Evolutionary conservation across 371 early-diverging fungal genomes (phyloP).

Genomic region (Mucor plumbeus): DNA sequence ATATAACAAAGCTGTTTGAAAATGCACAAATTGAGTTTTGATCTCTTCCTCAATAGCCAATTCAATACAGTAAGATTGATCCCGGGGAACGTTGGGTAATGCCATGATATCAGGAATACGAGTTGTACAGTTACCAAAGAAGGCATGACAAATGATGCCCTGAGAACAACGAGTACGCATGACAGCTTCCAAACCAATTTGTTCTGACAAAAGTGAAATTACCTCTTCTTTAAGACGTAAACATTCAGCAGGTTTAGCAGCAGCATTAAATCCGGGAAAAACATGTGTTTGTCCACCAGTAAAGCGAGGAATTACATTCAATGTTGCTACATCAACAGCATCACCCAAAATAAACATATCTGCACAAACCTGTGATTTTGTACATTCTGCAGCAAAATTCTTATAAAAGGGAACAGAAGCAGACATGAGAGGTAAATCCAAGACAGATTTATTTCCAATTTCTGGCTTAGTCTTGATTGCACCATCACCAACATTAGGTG

Average conservation of each 20-base stretch:
- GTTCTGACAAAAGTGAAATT: slow-evolving; percentile 78
- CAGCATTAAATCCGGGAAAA: slow-evolving; percentile 94
- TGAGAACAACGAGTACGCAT: slow-evolving; percentile 94
- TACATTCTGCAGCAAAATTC: slow-evolving; percentile 90
- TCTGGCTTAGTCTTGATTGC: slow-evolving; percentile 86
- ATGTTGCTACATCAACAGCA: slow-evolving; percentile 93
- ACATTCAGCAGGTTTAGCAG: slow-evolving; percentile 62
- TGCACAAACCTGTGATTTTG: slow-evolving; percentile 89
- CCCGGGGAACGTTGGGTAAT: slow-evolving; percentile 93
- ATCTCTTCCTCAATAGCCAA: slow-evolving; percentile 87
- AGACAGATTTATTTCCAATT: slow-evolving; percentile 79
- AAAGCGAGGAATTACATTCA: slow-evolving; percentile 83
- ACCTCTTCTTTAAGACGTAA: slow-evolving; percentile 81
- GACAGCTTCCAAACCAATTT: slow-evolving; percentile 95
- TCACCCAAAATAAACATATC: slow-evolving; percentile 90
- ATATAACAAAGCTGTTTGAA: slow-evolving; percentile 97
- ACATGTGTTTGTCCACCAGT: slow-evolving; percentile 96
- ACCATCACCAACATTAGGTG: slow-evolving; percentile 87
- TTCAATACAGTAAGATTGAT: slow-evolving; percentile 94
- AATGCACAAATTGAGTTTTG: slow-evolving; percentile 79
- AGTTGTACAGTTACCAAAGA: slow-evolving; percentile 96
- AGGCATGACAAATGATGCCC: slow-evolving; percentile 85
- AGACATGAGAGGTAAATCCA: slow-evolving; percentile 65
- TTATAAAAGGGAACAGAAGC: slow-evolving; percentile 92
- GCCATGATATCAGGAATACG: slow-evolving; percentile 95